Base-by-base conservation (phyloP, 1,284 basidiomycete genomes). In the Pyrrhoderma noxium region DNA sequence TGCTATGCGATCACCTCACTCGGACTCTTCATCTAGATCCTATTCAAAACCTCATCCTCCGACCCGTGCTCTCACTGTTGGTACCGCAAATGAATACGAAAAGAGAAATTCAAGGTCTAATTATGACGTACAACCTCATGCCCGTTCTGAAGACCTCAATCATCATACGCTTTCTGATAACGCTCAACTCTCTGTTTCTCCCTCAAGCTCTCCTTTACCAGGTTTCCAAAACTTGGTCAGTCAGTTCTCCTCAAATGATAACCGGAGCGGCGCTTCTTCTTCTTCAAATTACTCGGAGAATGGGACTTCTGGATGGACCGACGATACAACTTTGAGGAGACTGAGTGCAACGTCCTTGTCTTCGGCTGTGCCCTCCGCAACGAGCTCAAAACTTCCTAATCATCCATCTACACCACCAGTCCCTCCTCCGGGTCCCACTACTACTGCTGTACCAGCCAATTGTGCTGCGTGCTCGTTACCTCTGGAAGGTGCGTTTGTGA, bases 401-500 rank as follows among this genome's bases (percentile, higher is more conserved):
- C 48, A 38, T 38, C 23, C 40, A 14, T 58, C 47, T 3, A n/a
- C 36, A 23, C 50, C 55, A 51, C 55, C 57, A 41, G 58, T 22
- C 38, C 38, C 38, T n/a, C 55, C 21, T 48, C 47, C 51, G n/a
- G n/a, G n/a, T n/a, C n/a, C n/a, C n/a, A n/a, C n/a, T n/a, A n/a
- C n/a, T n/a, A n/a, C n/a, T n/a, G n/a, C n/a, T n/a, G n/a, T n/a
- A 45, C 47, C 27, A 53, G 87, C 85, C 58, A 72, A 74, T 65
- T 89, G 85, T 63, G 78, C 81, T 18, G 79, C 85, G 14, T 89
- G 85, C 62, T 82, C 80, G 34, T 80, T 82, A 62, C 67, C 79
- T 39, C 85, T 93, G 85, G 85, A 90, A 53, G 94, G 94, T 11
- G 93, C 95, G 56, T 98, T 98, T 68, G 96, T 99, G 18, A 80